These are phyloP conservation scores for Ceratocystis huliohia DNA, from an alignment of 2,329 filamentous ascomycete genomes.

Conservation along the genomic window DNA sequence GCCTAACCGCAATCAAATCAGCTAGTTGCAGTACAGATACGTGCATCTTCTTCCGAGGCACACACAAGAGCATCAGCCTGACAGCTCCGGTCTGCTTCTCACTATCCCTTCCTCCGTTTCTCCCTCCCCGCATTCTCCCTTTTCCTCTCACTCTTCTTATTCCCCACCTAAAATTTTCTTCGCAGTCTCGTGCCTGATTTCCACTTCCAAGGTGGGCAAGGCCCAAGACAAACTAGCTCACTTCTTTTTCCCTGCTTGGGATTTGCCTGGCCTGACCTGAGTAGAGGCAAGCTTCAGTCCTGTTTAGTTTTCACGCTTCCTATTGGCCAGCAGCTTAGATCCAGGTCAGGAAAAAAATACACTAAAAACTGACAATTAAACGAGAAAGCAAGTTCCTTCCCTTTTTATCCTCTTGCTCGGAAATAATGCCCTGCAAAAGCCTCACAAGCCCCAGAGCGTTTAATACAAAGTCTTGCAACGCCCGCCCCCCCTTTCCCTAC, in stretches of 20 bases:
- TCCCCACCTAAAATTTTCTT: background rate
- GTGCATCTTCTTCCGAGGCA: too few species aligned
- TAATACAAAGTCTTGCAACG: too few species aligned
- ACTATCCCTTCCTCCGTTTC: background rate
- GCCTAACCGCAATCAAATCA: too few species aligned
- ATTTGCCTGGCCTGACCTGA: too few species aligned
- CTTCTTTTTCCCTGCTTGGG: too few species aligned
- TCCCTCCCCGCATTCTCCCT: background rate
- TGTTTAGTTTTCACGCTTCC: background rate
- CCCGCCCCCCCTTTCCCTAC: background rate
- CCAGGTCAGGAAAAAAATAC: background rate
- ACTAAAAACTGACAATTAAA: background rate
- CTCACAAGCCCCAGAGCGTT: too few species aligned
- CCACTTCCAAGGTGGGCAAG: background rate
- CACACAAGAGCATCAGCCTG: too few species aligned
- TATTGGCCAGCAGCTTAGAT: background rate
- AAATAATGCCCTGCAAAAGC: too few species aligned
- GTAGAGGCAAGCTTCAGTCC: background rate
- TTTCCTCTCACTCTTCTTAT: background rate
- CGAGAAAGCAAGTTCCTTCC: background rate
- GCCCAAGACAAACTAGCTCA: background rate
- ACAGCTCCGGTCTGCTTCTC: too few species aligned
- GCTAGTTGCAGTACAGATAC: too few species aligned
- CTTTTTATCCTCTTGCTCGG: background rate
- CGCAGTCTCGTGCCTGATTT: slow-evolving; percentile 6